Base-by-base conservation (phyloP, 2,329 filamentous ascomycete species). In the Capronia epimyces region DNA sequence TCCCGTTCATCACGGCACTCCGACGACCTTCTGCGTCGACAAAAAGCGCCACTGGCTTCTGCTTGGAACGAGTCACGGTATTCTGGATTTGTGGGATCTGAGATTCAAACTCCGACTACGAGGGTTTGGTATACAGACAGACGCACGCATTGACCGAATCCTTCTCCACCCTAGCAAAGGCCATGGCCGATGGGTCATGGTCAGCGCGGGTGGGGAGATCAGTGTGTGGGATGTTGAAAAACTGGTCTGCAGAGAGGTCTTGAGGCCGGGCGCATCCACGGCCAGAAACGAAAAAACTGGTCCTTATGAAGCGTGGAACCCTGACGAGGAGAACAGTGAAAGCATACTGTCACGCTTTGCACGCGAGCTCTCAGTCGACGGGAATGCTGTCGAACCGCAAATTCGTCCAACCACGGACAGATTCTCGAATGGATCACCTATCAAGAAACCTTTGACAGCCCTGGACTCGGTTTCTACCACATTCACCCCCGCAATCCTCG, bases 201-300 rank as follows among this genome's bases (percentile, higher is more conserved):
- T 96, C 7, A 85, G 89, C 2, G 90, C 91, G 13, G 90, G 91
- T 7, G 89, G 89, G 13, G 93, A 98, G 65, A 81, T 98, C 25
- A 94, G 89, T 0, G 86, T 95, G 1, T 98, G 93, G 93, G 93
- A 97, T 64, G 75, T 97, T 13, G 91, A 97, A 65, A 94, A 91
- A 70, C 82, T 83, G 6, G 79, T 86, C 40, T 98, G 93, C 64
- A 81, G 88, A 52, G 90, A 97, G 66, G 84, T 96, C 1, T 95
- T 95, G 66, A 83, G 89, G 66, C 66, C 76, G 6, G 59, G 46
- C 53, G 59, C 44, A 45, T 60, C 60, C 40, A 37, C 3, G 10
- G 24, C 50, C 12, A 39, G 16, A n/a, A 31, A 12, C 31, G 40
- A 22, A n/a, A 56, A 41, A 62, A 50, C 36, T 55, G 84, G 81